These are phyloP conservation scores for Byssoonygena ceratinophila DNA, from an alignment of 2,329 filamentous ascomycete genomes.

Conservation along the genomic window DNA sequence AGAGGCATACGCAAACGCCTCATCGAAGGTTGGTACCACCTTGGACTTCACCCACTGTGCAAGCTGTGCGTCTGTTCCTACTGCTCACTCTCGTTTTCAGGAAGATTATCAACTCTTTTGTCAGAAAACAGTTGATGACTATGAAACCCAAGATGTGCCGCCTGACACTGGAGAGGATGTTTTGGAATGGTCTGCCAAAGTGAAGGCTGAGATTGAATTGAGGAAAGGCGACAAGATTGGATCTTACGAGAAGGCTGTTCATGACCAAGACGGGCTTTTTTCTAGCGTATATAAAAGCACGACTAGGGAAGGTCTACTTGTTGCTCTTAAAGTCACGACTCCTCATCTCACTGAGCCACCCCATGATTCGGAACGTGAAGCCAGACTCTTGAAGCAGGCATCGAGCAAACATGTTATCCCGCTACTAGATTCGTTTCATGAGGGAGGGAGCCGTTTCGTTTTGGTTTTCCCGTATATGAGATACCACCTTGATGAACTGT, in stretches of 20 bases:
- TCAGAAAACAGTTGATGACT: slow-evolving; percentile 30
- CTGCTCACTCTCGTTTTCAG: slow-evolving; percentile 32
- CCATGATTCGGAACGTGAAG: slow-evolving; percentile 72
- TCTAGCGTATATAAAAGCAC: slow-evolving; percentile 69
- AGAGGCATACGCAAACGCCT: slow-evolving; percentile 30
- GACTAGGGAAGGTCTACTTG: slow-evolving; percentile 33
- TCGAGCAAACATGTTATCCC: slow-evolving; percentile 51
- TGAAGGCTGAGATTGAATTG: slow-evolving; percentile 20
- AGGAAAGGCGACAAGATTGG: slow-evolving; percentile 40
- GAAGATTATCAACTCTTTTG: slow-evolving; percentile 44
- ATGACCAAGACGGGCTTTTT: slow-evolving; percentile 59
- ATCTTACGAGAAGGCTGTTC: slow-evolving; percentile 46
- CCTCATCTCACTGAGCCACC: slow-evolving; percentile 63
- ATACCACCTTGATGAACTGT: slow-evolving; percentile 57
- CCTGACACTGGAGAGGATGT: slow-evolving; percentile 19
- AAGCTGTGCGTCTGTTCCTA: neutral
- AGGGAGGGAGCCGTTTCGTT: slow-evolving; percentile 61
- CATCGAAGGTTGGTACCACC: slow-evolving; percentile 27
- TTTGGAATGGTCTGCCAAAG: slow-evolving; percentile 18
- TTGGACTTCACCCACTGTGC: neutral
- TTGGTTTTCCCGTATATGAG: slow-evolving; percentile 79
- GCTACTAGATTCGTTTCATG: slow-evolving; percentile 59
- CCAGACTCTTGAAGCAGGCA: slow-evolving; percentile 56
- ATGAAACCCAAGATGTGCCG: slow-evolving; percentile 20
- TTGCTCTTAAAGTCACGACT: slow-evolving; percentile 78